Evolutionary conservation across 768 basidiomycete species (phyloP).

Genomic region (Mycena maculata): DNA sequence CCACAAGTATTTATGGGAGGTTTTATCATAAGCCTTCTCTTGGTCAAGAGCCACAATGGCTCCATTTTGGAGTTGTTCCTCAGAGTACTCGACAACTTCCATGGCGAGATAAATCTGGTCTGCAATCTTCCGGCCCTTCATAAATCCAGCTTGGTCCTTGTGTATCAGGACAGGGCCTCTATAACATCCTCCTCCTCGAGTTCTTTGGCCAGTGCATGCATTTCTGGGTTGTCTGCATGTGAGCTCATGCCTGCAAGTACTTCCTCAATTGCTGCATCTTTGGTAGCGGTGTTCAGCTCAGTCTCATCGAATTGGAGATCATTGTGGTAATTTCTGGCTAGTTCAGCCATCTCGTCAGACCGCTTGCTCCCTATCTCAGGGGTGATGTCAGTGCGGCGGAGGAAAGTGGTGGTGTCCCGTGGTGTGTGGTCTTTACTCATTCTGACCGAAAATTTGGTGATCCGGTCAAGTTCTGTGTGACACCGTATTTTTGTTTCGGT

Average conservation of each 20-base stretch:
- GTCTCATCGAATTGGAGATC: conserved; percentile 3
- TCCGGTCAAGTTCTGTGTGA: conserved; percentile 1
- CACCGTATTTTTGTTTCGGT: background rate
- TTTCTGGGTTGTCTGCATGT: background rate
- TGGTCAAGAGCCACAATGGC: too few relatives aligned
- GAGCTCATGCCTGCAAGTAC: background rate
- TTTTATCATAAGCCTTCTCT: too few relatives aligned
- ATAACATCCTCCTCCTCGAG: background rate
- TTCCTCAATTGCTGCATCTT: background rate
- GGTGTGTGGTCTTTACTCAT: background rate
- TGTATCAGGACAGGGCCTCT: background rate
- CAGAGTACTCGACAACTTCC: conserved; percentile 19
- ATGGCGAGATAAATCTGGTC: conserved; percentile 38
- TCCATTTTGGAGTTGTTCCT: conserved; percentile 34
- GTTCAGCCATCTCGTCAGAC: conserved; percentile 21
- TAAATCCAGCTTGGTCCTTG: conserved; percentile 36
- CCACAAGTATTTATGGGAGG: too few relatives aligned
- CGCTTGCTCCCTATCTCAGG: conserved; percentile 1
- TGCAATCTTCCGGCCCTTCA: conserved; percentile 34
- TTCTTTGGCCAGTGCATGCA: background rate
- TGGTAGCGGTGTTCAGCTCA: background rate
- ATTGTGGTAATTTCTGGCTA: conserved; percentile 19
- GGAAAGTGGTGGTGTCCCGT: background rate
- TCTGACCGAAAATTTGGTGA: conserved; percentile 9
- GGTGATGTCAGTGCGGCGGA: background rate